Conservation (phyloP, 352 stramenopile species). For the Globisporangium barbulae region DNA sequence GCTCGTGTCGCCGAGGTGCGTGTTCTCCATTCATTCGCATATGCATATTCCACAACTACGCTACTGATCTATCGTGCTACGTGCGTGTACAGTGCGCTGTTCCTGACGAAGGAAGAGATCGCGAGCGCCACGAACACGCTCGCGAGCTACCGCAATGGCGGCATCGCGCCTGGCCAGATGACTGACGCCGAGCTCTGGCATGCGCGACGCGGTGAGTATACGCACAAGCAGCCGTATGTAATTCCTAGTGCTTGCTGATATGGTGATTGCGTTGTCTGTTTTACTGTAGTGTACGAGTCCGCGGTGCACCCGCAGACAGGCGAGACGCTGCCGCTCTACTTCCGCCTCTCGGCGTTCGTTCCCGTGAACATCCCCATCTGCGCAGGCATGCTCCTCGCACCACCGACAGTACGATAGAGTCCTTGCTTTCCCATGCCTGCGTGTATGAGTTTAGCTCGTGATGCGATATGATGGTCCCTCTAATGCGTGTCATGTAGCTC, state of each 20-base stretch:
- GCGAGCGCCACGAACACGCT: constrained; percentile 49
- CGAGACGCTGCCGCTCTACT: constrained; percentile 57
- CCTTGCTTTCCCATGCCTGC: not conserved
- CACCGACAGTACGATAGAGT: constrained; percentile 48
- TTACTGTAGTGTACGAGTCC: constrained; percentile 59
- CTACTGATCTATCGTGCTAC: not conserved
- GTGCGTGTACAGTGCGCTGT: constrained; percentile 46
- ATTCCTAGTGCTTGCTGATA: not conserved
- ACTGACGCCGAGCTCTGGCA: constrained; percentile 78
- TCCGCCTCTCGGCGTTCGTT: constrained; percentile 83
- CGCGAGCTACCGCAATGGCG: constrained; percentile 50
- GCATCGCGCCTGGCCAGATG: constrained; percentile 35
- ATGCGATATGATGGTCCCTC: not conserved
- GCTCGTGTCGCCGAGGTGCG: constrained; percentile 70
- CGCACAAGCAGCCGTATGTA: not conserved
- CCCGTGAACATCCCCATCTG: constrained; percentile 88
- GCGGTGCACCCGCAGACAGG: constrained; percentile 82
- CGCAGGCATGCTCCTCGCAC: constrained; percentile 78
- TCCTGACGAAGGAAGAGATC: constrained; percentile 67
- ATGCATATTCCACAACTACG: not conserved
- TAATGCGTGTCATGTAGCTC: constrained; percentile 23
- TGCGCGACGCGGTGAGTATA: constrained; percentile 47
- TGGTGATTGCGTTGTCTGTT: not conserved
- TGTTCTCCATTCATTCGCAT: not conserved
- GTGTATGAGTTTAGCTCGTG: not conserved